Evolutionary conservation across 352 stramenopile species (phyloP).

Genomic region (Thraustochytrium sp.): DNA sequence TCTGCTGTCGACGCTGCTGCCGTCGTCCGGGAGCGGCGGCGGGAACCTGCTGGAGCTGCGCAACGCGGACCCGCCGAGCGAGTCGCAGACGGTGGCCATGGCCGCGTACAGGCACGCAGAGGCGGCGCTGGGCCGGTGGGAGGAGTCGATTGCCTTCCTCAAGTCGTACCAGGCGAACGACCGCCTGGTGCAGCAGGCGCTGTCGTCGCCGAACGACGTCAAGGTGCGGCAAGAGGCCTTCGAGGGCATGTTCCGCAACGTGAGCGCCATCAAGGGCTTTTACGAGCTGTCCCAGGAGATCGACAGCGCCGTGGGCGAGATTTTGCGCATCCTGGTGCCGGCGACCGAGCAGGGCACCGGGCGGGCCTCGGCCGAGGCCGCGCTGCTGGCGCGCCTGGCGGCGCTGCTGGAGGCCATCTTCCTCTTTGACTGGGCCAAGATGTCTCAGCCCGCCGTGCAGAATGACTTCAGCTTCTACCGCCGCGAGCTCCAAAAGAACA

Average conservation of each 20-base stretch:
- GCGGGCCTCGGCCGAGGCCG: background rate
- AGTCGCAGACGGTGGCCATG: background rate
- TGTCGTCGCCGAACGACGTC: background rate
- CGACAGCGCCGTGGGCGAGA: background rate
- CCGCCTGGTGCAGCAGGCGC: background rate
- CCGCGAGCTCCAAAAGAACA: conserved; percentile 19
- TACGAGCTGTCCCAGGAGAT: conserved; percentile 4
- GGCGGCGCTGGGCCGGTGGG: background rate
- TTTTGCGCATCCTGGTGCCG: background rate
- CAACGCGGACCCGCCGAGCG: background rate
- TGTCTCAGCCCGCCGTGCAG: conserved; percentile 18
- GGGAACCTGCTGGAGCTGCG: background rate
- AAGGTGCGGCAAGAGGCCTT: conserved; percentile 14
- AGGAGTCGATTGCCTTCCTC: background rate
- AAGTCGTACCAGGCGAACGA: background rate
- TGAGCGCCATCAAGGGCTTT: background rate
- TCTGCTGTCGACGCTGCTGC: background rate
- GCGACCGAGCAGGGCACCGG: background rate
- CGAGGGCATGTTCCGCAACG: conserved; percentile 38
- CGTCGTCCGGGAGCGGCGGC: background rate
- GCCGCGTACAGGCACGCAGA: background rate
- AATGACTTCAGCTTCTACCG: conserved; percentile 40
- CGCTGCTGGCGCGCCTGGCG: conserved; percentile 3
- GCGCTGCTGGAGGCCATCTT: conserved; percentile 12
- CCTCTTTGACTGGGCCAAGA: conserved; percentile 36